phyloP scores from a whole-genome alignment of 2,329 filamentous ascomycete species.

The Trichophyton rubrum region DNA sequence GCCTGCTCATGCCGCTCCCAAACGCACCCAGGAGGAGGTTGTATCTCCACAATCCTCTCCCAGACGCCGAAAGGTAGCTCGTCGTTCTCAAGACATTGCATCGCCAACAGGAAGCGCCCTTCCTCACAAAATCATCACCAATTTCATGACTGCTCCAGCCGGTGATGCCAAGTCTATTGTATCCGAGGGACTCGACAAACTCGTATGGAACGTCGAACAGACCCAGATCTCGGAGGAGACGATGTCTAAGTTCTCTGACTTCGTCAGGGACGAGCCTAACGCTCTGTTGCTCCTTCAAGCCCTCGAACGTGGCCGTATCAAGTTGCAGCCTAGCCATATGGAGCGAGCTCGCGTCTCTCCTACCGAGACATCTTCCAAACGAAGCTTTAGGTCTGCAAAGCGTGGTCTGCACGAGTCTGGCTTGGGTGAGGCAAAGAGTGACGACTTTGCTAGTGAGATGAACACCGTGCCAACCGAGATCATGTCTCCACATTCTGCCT shows the following conservation, averaged over 20 bases:
- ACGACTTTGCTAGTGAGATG: slow-evolving; percentile 7
- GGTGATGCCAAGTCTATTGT: slow-evolving; percentile 21
- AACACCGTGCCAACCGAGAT: slow-evolving; percentile 14
- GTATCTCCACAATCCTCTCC: slow-evolving; percentile 21
- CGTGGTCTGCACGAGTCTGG: not conserved
- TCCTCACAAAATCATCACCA: slow-evolving; percentile 5
- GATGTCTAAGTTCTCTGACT: slow-evolving; percentile 27
- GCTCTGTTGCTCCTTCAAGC: slow-evolving; percentile 24
- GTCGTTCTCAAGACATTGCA: slow-evolving; percentile 20
- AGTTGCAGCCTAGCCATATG: slow-evolving; percentile 24
- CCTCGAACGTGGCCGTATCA: slow-evolving; percentile 25
- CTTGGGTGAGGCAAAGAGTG: slow-evolving; percentile 2
- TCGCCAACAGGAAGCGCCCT: slow-evolving; percentile 11
- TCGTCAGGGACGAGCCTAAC: slow-evolving; percentile 26
- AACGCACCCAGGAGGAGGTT: slow-evolving; percentile 27
- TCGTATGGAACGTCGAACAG: slow-evolving; percentile 25
- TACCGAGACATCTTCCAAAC: slow-evolving; percentile 19
- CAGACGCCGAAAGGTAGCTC: slow-evolving; percentile 27
- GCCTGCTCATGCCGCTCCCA: slow-evolving; percentile 14
- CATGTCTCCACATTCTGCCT: slow-evolving; percentile 9
- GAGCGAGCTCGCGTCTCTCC: slow-evolving; percentile 24
- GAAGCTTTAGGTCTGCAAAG: slow-evolving; percentile 12
- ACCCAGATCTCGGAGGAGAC: slow-evolving; percentile 28
- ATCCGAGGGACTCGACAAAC: slow-evolving; percentile 23
- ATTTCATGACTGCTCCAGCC: slow-evolving; percentile 9